A percentile compares a stretch with the other conserved stretches of the same genome.
phyloP scores from a whole-genome alignment of 2,329 filamentous ascomycete species.

The Trichoderma hamatum region DNA sequence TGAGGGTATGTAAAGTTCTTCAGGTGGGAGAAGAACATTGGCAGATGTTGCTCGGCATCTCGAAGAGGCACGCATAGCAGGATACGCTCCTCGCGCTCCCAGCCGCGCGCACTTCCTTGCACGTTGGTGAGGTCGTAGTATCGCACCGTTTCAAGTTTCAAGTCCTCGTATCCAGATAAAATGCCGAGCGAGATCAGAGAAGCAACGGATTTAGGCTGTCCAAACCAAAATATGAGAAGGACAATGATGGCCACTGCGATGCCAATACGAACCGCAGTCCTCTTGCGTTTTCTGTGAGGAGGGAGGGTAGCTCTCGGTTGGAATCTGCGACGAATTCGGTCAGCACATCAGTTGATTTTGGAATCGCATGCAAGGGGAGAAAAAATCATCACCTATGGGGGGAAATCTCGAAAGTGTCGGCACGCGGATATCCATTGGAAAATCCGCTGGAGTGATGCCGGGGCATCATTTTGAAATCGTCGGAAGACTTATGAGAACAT shows the following conservation, averaged over 20 bases:
- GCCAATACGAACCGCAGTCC: conserved; percentile 70
- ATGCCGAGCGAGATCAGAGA: conserved; percentile 71
- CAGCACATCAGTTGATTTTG: neutral
- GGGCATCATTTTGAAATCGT: conserved; percentile 72
- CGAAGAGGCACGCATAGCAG: conserved; percentile 91
- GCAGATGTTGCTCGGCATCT: conserved; percentile 87
- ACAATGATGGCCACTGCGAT: conserved; percentile 61
- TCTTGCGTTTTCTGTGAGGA: conserved; percentile 71
- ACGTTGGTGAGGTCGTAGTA: conserved; percentile 96
- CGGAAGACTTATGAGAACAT: conserved; percentile 39
- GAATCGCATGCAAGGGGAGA: neutral
- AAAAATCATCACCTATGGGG: conserved; percentile 72
- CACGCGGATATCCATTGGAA: conserved; percentile 80
- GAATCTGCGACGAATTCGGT: conserved; percentile 51
- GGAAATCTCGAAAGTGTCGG: conserved; percentile 81
- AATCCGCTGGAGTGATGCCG: conserved; percentile 76
- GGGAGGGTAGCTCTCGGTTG: conserved; percentile 78
- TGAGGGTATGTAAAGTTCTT: conserved; percentile 97
- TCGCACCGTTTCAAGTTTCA: conserved; percentile 89
- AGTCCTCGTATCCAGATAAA: conserved; percentile 66
- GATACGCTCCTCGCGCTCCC: conserved; percentile 95
- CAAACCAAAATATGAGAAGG: conserved; percentile 74
- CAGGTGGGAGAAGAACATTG: conserved; percentile 98
- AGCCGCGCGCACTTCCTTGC: conserved; percentile 86
- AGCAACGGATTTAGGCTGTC: conserved; percentile 65